phyloP scores from a whole-genome alignment of 257 asterid genomes.

The Voacanga thouarsii region DNA sequence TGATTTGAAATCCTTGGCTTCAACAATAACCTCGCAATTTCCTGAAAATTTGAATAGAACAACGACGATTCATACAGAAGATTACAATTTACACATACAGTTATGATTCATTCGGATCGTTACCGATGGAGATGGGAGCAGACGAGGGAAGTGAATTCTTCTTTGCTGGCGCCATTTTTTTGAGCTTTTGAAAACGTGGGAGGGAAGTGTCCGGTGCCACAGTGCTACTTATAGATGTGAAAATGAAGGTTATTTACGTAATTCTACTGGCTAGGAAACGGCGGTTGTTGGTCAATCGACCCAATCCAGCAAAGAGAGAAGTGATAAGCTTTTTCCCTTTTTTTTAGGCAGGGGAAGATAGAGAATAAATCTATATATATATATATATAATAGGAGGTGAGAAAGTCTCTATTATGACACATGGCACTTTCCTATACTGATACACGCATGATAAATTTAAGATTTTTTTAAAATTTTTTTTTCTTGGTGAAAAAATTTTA shows the following conservation, averaged over 20 bases:
- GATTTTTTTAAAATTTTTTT: too few species aligned
- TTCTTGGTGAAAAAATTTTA: too few species aligned
- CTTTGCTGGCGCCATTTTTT: slow-evolving; percentile 50
- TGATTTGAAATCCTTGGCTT: slow-evolving; percentile 47
- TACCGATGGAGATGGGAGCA: slow-evolving; percentile 59
- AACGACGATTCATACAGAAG: not conserved
- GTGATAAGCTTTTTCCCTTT: too few species aligned
- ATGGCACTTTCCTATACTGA: too few species aligned
- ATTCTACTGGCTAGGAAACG: not conserved
- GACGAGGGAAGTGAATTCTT: slow-evolving; percentile 35
- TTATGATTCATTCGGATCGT: not conserved
- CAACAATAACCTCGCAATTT: slow-evolving; percentile 63
- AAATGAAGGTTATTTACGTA: not conserved
- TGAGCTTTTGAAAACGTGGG: slow-evolving; percentile 9
- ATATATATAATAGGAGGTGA: too few species aligned
- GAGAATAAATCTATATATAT: too few species aligned
- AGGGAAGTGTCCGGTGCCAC: not conserved
- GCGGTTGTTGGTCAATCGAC: not conserved
- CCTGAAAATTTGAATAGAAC: slow-evolving; percentile 36
- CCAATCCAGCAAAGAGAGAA: not conserved
- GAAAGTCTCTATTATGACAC: too few species aligned
- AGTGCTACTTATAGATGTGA: not conserved
- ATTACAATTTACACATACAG: not conserved
- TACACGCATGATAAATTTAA: too few species aligned
- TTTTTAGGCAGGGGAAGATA: too few species aligned